phyloP scores from a whole-genome alignment of 2,329 filamentous ascomycete genomes.

The Clarireedia sp. region DNA sequence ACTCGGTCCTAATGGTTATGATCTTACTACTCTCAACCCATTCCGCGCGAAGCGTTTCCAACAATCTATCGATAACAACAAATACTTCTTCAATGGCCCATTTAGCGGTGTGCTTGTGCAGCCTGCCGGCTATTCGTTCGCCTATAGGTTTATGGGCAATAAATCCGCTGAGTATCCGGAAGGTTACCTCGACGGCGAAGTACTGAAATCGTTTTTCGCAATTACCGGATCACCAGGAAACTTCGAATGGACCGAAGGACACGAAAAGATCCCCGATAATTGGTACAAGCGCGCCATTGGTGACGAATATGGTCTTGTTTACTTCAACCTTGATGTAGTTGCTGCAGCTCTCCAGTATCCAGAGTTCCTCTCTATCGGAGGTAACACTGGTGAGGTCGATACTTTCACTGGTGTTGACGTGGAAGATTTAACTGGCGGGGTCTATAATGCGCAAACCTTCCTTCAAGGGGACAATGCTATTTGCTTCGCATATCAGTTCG shows the following conservation, averaged over 20 bases:
- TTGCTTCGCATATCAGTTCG: conserved; percentile 36
- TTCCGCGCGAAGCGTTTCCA: conserved; percentile 38
- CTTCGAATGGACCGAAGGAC: conserved; percentile 13
- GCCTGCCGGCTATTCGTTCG: conserved; percentile 26
- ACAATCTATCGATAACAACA: conserved; percentile 32
- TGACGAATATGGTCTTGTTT: conserved; percentile 33
- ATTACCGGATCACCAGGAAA: conserved; percentile 16
- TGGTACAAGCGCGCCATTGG: conserved; percentile 18
- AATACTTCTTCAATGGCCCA: conserved; percentile 45
- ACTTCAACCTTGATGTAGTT: conserved; percentile 33
- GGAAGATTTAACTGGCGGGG: conserved; percentile 35
- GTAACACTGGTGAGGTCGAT: conserved; percentile 45
- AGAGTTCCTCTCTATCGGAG: conserved; percentile 39
- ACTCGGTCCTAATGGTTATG: conserved; percentile 31
- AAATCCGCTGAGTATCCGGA: conserved; percentile 25
- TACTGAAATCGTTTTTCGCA: conserved; percentile 17
- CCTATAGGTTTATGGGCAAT: conserved; percentile 28
- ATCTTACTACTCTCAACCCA: conserved; percentile 36
- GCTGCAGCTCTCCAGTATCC: conserved; percentile 33
- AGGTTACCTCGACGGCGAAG: conserved; percentile 24
- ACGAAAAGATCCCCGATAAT: conserved; percentile 19
- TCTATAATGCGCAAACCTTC: conserved; percentile 36
- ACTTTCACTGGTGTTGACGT: conserved; percentile 41
- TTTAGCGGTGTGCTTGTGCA: conserved; percentile 37
- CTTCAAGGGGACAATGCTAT: conserved; percentile 40